phyloP scores from a whole-genome alignment of 2,329 filamentous ascomycete species.

The Tolypocladium endophyticum region DNA sequence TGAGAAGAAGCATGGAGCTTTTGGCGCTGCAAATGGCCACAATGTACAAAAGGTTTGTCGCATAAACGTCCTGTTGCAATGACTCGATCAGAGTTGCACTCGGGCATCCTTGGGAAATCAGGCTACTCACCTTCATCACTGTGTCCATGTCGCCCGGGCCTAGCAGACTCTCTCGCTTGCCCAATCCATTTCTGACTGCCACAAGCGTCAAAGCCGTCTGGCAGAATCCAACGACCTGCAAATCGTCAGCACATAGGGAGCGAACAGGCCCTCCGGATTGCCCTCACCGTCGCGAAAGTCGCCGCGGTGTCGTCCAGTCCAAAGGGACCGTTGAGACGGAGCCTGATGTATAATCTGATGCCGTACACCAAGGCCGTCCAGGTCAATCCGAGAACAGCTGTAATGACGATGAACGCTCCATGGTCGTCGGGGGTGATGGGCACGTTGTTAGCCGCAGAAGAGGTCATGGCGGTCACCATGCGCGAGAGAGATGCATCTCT shows the following conservation, averaged over 20 bases:
- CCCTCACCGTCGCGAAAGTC: slow-evolving; percentile 6
- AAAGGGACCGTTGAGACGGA: slow-evolving; percentile 6
- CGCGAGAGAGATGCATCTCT: neutral
- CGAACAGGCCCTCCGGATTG: no score
- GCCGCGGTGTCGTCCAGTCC: slow-evolving; percentile 6
- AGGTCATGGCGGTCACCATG: neutral
- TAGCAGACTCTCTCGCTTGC: slow-evolving; percentile 2
- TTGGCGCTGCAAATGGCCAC: slow-evolving; percentile 7
- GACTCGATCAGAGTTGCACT: neutral
- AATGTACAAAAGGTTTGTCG: slow-evolving; percentile 7
- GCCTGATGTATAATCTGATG: slow-evolving; percentile 8
- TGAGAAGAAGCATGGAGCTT: slow-evolving; percentile 8
- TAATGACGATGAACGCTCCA: slow-evolving; percentile 7
- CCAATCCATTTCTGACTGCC: slow-evolving; percentile 6
- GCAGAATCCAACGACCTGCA: slow-evolving; percentile 3
- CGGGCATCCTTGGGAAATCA: no score
- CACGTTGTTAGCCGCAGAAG: neutral
- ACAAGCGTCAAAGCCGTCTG: slow-evolving; percentile 3
- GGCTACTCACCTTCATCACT: slow-evolving; percentile 4
- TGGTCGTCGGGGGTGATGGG: slow-evolving; percentile 5
- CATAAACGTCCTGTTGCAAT: slow-evolving; percentile 3
- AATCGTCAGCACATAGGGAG: neutral
- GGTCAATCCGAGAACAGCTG: slow-evolving; percentile 5
- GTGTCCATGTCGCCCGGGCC: neutral
- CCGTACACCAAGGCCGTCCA: slow-evolving; percentile 7